Base-by-base conservation (phyloP, 176 grass and related monocot genomes). In the Triticum dicoccoides region DNA sequence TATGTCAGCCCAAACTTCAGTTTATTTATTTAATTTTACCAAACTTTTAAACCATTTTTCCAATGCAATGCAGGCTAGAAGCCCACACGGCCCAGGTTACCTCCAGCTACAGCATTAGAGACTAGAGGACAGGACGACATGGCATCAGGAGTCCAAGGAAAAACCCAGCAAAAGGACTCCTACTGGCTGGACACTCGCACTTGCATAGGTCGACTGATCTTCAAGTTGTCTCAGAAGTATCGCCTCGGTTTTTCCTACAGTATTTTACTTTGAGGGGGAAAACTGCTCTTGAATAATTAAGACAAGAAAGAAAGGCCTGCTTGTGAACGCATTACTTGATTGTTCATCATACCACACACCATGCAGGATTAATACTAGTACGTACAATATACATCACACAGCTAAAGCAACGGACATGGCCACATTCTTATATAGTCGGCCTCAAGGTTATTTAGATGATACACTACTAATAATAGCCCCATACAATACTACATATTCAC, bases 21-120 rank as follows among this genome's bases (percentile, higher is more conserved):
- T 27, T 27, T 27, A 27, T 27, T 27, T 27, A 27, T 27, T 27
- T 27, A 27, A 27, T 27, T 27, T 27, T 27, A 27, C 27, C 27
- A 27, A 27, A 27, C 27, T 27, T 27, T 27, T 27, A 27, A 27
- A 27, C 75, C 64, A 77, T 23, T 21, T 17, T 24, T 80, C 59
- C 59, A 58, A 21, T 76, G 14, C 76, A 45, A 33, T 71, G 65
- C 76, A 86, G 76, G 84, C 56, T 80, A 80, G 84, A 52, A 14
- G 47, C 49, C 13, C 51, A 54, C 15, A 54, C 12, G 45, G 45
- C 45, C 45, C 12, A 13, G 11, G 12, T 3, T 49, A 14, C 5
- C 59, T 44, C n/a, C 78, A 30, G 38, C 23, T 45, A 24, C 13
- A 64, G 59, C 23, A 3, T 65, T 66, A 47, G 41, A 49, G 80